phyloP scores from a whole-genome alignment of 2,329 filamentous ascomycete species.

The Colletotrichum endophyticum region DNA sequence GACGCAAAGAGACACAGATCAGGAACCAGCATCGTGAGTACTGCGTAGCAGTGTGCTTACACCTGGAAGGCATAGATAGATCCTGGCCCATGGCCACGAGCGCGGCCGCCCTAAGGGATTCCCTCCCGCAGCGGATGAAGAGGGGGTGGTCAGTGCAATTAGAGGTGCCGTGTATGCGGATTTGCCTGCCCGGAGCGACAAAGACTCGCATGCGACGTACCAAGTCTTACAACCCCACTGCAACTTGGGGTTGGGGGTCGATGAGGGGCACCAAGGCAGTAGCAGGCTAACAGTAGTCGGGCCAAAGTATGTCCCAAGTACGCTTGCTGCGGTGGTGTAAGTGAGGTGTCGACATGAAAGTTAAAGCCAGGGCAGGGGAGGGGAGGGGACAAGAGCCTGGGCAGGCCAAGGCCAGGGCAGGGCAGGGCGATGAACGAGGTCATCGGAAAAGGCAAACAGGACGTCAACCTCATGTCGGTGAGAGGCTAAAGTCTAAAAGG shows the following conservation, averaged over 20 bases:
- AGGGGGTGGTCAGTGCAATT: conserved; percentile 8
- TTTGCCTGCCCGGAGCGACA: conserved; percentile 11
- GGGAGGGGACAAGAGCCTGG: background rate
- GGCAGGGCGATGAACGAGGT: background rate
- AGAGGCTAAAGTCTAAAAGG: background rate
- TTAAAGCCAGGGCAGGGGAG: background rate
- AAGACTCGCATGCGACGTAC: background rate
- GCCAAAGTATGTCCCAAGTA: background rate
- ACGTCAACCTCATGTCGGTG: conserved; percentile 1
- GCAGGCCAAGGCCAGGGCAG: background rate
- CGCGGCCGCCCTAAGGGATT: background rate
- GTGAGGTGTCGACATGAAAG: background rate
- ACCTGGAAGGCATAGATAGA: background rate
- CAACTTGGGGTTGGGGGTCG: background rate
- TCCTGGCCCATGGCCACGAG: background rate
- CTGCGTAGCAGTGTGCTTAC: background rate
- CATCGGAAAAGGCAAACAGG: conserved; percentile 17
- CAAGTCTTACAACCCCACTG: background rate
- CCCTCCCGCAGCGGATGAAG: background rate
- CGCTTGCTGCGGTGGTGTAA: background rate
- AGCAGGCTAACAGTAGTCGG: background rate
- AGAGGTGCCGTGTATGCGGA: background rate
- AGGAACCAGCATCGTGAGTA: background rate
- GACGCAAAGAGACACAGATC: background rate
- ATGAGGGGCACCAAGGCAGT: conserved; percentile 4